These are phyloP conservation scores for Naganishia vaughanmartiniae DNA, from an alignment of 768 basidiomycete genomes.

Conservation along the genomic window DNA sequence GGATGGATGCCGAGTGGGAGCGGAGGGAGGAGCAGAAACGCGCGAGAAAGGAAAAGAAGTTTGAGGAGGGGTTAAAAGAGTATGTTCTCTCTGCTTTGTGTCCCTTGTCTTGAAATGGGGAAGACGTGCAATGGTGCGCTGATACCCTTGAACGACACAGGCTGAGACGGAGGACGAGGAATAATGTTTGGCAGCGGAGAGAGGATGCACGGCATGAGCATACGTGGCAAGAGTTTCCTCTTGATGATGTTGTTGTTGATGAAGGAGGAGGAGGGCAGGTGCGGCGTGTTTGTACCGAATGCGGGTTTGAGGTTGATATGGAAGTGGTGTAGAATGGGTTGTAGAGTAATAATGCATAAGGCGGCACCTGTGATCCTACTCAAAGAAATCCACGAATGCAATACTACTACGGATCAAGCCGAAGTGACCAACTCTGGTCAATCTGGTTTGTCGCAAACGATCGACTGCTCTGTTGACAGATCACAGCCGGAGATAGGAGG, in stretches of 20 bases:
- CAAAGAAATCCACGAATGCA: too few relatives aligned
- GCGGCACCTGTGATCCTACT: too few relatives aligned
- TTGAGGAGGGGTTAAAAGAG: constrained; percentile 83
- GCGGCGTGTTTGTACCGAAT: constrained; percentile 25
- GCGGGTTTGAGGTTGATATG: constrained; percentile 30
- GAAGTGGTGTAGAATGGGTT: constrained; percentile 25
- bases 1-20: constrained; percentile 82
- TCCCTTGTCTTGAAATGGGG: neutral
- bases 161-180: constrained; percentile 75
- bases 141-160: constrained; percentile 29
- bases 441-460: too few relatives aligned
- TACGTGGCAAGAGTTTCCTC: constrained; percentile 58
- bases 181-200: constrained; percentile 82
- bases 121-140: neutral
- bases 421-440: neutral
- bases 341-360: neutral
- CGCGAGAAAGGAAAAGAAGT: constrained; percentile 88
- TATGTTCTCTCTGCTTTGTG: constrained; percentile 33
- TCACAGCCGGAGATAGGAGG: neutral
- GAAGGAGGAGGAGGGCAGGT: constrained; percentile 43
- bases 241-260: constrained; percentile 51
- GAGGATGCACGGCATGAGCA: constrained; percentile 87
- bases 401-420: neutral
- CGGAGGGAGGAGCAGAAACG: constrained; percentile 75
- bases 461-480: neutral